Conservation (phyloP, 352 stramenopile species). For the Peronospora tabacina region DNA sequence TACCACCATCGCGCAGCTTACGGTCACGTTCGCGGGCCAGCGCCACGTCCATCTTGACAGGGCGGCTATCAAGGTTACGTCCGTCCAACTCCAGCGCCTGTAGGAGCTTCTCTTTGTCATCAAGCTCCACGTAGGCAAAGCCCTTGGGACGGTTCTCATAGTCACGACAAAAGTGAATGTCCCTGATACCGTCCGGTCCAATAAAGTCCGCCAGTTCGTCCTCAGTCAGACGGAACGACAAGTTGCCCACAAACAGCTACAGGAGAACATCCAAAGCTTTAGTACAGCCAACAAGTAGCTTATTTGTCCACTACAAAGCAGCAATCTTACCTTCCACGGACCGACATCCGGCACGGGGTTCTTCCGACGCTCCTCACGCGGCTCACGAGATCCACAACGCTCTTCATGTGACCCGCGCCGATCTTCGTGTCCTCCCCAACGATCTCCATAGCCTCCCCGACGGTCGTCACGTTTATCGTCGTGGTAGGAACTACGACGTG, state of each 20-base stretch:
- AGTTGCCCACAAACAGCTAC: constrained; percentile 76
- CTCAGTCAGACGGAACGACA: constrained; percentile 61
- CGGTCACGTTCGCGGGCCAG: constrained; percentile 45
- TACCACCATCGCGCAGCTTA: constrained; percentile 40
- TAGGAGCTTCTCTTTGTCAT: constrained; percentile 54
- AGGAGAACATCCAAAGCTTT: background rate
- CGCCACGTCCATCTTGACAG: constrained; percentile 66
- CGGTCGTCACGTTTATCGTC: constrained; percentile 15
- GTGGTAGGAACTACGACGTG: constrained; percentile 20
- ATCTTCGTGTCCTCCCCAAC: constrained; percentile 29
- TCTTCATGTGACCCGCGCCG: constrained; percentile 35
- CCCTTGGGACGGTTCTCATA: constrained; percentile 62
- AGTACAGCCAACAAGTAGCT: background rate
- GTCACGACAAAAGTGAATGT: constrained; percentile 72
- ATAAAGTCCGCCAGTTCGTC: constrained; percentile 71
- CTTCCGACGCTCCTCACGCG: constrained; percentile 50
- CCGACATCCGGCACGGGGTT: constrained; percentile 66
- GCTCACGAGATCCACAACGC: constrained; percentile 26
- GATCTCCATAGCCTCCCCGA: constrained; percentile 26
- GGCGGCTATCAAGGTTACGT: constrained; percentile 29
- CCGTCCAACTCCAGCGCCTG: constrained; percentile 56
- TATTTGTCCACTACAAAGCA: background rate
- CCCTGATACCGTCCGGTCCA: constrained; percentile 40
- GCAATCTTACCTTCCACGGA: constrained; percentile 59
- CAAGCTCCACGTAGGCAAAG: constrained; percentile 84